Base-by-base conservation (phyloP, 83 land plant species). In the Picea mariana region DNA sequence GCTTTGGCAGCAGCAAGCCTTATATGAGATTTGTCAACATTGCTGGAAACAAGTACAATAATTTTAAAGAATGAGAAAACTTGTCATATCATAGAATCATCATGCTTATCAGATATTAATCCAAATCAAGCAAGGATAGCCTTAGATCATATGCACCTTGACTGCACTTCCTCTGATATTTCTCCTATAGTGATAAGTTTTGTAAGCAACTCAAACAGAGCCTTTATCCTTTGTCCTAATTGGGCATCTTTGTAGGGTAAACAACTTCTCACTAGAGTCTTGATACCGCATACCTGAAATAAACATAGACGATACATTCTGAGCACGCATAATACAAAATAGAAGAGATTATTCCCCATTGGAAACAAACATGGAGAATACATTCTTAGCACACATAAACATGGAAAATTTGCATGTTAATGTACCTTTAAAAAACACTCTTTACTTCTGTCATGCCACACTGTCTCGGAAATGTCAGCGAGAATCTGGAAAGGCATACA, bases 1-100 rank as follows among this genome's bases (percentile, higher is more conserved):
- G 92, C 88, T 80, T 87, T 94, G 21, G 97, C 97, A 68, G 95
- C 78, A 72, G 95, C 87, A 81, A 94, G 93, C 88, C 86, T 86
- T 72, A 94, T 62, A 84, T 92, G 92, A 42, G 95, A 93, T 80
- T 84, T 90, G 79, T 92, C 97, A 77, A 88, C 86, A 26, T 77
- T 60, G 84, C 96, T 94, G 91, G 58, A 83, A 80, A 79, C 34
- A 82, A 24, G 31, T 44, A 79, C n/a, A 27, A 49, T 55, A 78
- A 27, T 9, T 55, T 81, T 24, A 80, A 17, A 27, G 17, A 79
- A 78, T 24, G 23, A 79, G 80, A 26, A 47, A 79, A 24, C 0
- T 4, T 27, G 27, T 79, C 52, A 8, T 55, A 58, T 44, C 27
- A 55, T 16, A 15, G 65, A 13, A 82, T 17, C 18, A 79, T 60